Evolutionary conservation across 2,329 filamentous ascomycete species (phyloP), one percentile per base, ranked within the genome.

Genomic region (Lecanicillium sp.): DNA sequence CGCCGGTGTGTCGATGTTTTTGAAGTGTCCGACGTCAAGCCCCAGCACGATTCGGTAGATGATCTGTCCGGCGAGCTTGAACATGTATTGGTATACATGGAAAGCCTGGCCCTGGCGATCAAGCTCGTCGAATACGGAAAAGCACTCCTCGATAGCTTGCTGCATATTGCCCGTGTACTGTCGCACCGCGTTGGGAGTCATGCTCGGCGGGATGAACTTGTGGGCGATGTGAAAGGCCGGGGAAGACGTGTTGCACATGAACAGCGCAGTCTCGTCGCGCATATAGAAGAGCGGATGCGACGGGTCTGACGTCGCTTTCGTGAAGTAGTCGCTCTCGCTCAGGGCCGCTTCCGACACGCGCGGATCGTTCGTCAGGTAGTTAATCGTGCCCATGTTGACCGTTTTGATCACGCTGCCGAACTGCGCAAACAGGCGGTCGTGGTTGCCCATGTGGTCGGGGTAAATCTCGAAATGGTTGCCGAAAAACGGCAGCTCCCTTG

Each of bases 141-240:
- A 78, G 0, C 71, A 57, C 19, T 69, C 63, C 52, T 75, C 67
- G 9, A 74, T 66, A 0, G 69, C 71, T 35, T 65, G 56, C 51
- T 78, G 73, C 74, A 81, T 79, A 1, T 66, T 68, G 0, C 75
- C 74, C 0, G 73, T 67, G 52, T 80, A 79, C 55, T 79, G 76
- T 0, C 71, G 65, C 4, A 79, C 74, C 0, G 77, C 76, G 56
- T 75, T 78, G 23, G 76, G 75, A 0, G 69, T 68, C 20, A 80
- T 61, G 0, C 72, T 70, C 0, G 77, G 75, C 0, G 77, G 74
- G 7, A 80, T 54, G 59, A 79, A 81, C 57, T 80, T 80, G 64
- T 81, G 77, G 1, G 71, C 69, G 0, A 69, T 50, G 20, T 57
- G 53, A 69, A 70, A 76, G 42, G 67, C 64, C 20, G 67, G 63